These are phyloP conservation scores for Colletotrichum spaethianum DNA, from an alignment of 2,329 filamentous ascomycete species.

Conservation along the genomic window DNA sequence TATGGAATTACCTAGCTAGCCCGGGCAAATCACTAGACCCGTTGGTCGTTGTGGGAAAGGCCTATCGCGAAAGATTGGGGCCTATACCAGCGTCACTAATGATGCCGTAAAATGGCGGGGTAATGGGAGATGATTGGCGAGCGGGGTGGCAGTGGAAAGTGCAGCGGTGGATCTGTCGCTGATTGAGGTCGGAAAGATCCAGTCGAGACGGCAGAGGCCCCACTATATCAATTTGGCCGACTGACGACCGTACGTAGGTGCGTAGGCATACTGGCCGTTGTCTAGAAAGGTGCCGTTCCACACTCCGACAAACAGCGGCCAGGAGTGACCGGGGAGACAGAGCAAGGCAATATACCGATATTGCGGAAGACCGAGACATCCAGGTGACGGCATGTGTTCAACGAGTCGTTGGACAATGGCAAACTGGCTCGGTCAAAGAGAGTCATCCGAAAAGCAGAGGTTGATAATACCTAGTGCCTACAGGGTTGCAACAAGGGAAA, in stretches of 20 bases:
- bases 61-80: not conserved
- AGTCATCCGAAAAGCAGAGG: too few relatives aligned
- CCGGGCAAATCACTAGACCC: not conserved
- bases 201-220: not conserved
- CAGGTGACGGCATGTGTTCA: too few relatives aligned
- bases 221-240: not conserved
- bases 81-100: conserved; percentile 9
- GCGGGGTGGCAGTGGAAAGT: not conserved
- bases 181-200: not conserved
- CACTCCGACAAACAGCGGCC: not conserved
- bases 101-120: conserved; percentile 6
- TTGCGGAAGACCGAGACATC: too few relatives aligned
- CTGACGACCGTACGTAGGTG: not conserved
- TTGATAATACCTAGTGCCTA: not conserved
- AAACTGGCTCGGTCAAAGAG: not conserved
- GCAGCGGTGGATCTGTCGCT: too few relatives aligned
- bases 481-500: not conserved
- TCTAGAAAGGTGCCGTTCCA: not conserved
- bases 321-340: not conserved
- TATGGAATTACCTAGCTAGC: not conserved
- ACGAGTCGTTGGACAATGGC: not conserved
- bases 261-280: not conserved
- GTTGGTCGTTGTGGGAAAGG: not conserved
- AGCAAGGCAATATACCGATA: not conserved
- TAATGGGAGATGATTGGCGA: not conserved